Percentiles rank a stretch among this genome's conserved stretches.
phyloP scores from a whole-genome alignment of 805 yeast genomes.

The Spencermartinsiella europaea region DNA sequence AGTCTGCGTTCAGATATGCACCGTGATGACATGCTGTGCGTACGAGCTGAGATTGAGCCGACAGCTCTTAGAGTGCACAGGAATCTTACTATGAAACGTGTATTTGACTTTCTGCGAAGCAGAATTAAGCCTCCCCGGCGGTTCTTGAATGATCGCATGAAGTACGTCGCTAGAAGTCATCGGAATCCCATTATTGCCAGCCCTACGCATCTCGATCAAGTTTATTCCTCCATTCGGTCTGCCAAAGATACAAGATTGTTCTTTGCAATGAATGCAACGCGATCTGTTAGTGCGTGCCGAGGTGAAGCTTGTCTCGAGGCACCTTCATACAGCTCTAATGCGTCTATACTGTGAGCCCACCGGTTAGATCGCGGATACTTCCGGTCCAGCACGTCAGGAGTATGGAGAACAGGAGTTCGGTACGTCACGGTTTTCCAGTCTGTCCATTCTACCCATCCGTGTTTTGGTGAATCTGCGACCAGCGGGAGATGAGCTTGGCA shows the following conservation, averaged over 20 bases:
- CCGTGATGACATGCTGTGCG: too few relatives aligned
- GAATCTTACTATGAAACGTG: too few relatives aligned
- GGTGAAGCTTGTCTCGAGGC: neutral
- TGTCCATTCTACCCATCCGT: conserved; percentile 9
- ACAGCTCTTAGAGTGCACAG: too few relatives aligned
- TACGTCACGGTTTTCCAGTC: neutral
- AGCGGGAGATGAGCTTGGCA: conserved; percentile 10
- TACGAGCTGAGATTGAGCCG: too few relatives aligned
- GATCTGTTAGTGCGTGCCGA: neutral
- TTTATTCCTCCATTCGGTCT: too few relatives aligned
- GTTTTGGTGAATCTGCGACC: conserved; percentile 6
- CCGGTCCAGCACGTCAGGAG: conserved; percentile 17
- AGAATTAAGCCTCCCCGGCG: too few relatives aligned
- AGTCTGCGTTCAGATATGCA: too few relatives aligned
- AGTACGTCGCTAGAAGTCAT: too few relatives aligned
- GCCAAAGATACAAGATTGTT: neutral
- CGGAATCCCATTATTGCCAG: too few relatives aligned
- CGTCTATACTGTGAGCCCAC: conserved; percentile 6
- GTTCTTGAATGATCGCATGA: too few relatives aligned
- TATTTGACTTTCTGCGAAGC: too few relatives aligned
- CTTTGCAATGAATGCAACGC: neutral
- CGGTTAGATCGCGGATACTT: conserved; percentile 7
- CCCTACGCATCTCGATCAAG: too few relatives aligned
- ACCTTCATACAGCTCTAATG: neutral
- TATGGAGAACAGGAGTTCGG: conserved; percentile 12